These are phyloP conservation scores for Pythium dissotocum DNA, from an alignment of 352 stramenopile species.

Conservation along the genomic window DNA sequence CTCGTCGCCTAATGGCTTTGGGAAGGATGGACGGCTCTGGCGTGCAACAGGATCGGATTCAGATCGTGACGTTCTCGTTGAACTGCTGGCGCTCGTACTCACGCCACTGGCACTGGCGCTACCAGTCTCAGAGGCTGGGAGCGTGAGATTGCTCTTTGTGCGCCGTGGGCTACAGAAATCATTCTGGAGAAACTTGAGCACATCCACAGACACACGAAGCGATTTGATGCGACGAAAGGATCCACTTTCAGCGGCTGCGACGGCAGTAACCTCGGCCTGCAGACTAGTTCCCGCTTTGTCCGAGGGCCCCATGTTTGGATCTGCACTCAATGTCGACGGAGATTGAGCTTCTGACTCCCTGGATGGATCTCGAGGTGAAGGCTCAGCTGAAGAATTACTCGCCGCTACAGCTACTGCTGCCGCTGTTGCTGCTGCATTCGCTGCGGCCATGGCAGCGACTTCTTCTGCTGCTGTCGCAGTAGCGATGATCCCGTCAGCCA, in stretches of 20 bases:
- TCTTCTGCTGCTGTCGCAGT: not conserved
- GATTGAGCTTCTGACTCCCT: not conserved
- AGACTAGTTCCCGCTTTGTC: not conserved
- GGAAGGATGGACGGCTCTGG: conserved; percentile 8
- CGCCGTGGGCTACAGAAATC: conserved; percentile 61
- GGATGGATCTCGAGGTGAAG: not conserved
- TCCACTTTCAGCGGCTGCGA: not conserved
- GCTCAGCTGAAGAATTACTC: not conserved
- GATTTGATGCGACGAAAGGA: conserved; percentile 50
- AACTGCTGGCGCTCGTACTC: not conserved
- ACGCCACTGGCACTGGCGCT: not conserved
- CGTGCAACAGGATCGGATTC: not conserved
- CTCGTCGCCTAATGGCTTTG: conserved; percentile 7
- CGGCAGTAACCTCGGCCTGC: not conserved
- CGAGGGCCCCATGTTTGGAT: not conserved
- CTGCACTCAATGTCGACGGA: not conserved
- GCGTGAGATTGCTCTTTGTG: conserved; percentile 20
- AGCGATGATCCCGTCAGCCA: conserved; percentile 27
- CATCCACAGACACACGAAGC: conserved; percentile 57
- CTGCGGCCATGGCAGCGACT: not conserved
- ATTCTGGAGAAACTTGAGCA: conserved; percentile 69
- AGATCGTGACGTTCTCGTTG: not conserved
- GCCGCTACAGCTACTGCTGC: not conserved
- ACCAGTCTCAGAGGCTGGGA: conserved; percentile 14
- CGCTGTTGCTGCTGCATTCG: not conserved